Percentiles rank a stretch among this genome's conserved stretches.
These are phyloP conservation scores for Tylopilus sp. DNA, from an alignment of 768 basidiomycete genomes.

Conservation along the genomic window DNA sequence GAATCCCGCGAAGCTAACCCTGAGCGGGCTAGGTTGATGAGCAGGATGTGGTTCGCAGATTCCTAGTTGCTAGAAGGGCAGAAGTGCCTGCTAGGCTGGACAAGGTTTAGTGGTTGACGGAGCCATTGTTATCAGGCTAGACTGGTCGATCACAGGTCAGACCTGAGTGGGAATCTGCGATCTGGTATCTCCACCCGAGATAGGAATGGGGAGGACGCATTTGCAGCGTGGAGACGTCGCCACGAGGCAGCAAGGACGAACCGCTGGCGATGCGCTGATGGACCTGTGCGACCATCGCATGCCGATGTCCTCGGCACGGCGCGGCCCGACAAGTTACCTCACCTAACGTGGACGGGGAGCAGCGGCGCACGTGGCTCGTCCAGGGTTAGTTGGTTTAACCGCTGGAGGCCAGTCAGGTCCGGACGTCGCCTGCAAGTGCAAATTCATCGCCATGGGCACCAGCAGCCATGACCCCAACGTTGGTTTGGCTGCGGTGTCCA, in stretches of 20 bases:
- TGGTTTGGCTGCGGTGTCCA: background rate
- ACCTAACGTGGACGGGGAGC: conserved; percentile 3
- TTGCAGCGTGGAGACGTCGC: conserved; percentile 4
- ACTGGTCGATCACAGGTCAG: conserved; percentile 5
- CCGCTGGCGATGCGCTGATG: conserved; percentile 10
- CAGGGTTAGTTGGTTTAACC: background rate
- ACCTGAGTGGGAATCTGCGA: conserved; percentile 3
- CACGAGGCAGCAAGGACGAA: conserved; percentile 23
- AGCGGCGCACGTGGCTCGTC: conserved; percentile 5
- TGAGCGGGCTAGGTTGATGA: background rate
- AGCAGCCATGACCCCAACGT: conserved; percentile 16
- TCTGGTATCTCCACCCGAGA: conserved; percentile 14
- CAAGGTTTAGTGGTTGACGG: conserved; percentile 3
- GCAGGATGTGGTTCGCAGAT: background rate
- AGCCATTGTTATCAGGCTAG: conserved; percentile 2
- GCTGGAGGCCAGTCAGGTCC: background rate
- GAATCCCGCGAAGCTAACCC: conserved; percentile 26
- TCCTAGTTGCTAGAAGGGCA: background rate
- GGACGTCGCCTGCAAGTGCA: conserved; percentile 11
- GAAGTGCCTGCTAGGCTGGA: background rate
- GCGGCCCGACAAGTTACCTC: conserved; percentile 2
- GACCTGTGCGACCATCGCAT: conserved; percentile 19
- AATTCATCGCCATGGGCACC: conserved; percentile 23
- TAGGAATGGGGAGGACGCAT: background rate
- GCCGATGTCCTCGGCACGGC: conserved; percentile 16